Conservation (phyloP, 176 grass and related monocot genomes). For the Oryza longistaminata region DNA sequence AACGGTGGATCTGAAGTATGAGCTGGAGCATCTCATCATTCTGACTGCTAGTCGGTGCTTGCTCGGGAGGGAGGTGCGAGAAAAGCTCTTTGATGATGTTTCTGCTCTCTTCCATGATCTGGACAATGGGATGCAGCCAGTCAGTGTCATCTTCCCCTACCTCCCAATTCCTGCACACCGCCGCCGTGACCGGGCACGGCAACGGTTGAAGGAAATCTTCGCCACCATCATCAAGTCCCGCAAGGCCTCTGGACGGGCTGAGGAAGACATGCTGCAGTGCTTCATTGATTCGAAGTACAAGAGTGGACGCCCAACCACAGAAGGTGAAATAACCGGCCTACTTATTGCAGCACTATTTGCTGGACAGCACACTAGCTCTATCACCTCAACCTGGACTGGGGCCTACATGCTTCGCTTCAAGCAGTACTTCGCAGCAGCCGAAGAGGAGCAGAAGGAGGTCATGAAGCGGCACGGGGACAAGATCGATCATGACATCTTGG, state of each 20-base stretch:
- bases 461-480: constrained; percentile 74
- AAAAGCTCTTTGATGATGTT: constrained; percentile 95
- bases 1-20: constrained; percentile 91
- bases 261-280: constrained; percentile 97
- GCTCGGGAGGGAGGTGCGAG: constrained; percentile 88
- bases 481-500: constrained; percentile 87
- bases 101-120: constrained; percentile 97
- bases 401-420: constrained; percentile 78
- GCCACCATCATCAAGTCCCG: constrained; percentile 86
- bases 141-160: constrained; percentile 94
- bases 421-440: constrained; percentile 60
- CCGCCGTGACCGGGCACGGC: constrained; percentile 66
- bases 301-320: constrained; percentile 74
- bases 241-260: constrained; percentile 69
- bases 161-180: constrained; percentile 84
- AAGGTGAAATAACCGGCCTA: constrained; percentile 79
- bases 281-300: constrained; percentile 99
- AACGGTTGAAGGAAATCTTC: constrained; percentile 82
- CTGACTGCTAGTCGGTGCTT: constrained; percentile 92
- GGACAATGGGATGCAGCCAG: constrained; percentile 88
- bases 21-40: constrained; percentile 97
- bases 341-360: constrained; percentile 94
- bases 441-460: constrained; percentile 92
- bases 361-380: constrained; percentile 95
- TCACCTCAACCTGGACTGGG: constrained; percentile 97